Conservation (phyloP, 1,284 basidiomycete species). For the Garcileccinum viscosum region DNA sequence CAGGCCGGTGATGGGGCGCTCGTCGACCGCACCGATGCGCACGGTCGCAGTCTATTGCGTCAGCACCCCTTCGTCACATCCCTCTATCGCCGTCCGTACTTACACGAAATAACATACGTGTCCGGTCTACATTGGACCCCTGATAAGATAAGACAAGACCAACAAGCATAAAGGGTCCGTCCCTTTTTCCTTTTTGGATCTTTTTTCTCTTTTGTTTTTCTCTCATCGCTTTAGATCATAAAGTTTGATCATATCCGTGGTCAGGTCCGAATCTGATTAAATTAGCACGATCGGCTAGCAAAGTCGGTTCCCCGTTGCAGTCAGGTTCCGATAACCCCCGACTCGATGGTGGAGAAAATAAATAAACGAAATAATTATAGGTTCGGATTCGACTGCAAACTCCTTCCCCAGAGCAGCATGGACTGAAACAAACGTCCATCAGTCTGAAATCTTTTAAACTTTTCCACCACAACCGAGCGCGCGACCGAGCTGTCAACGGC, state of each 20-base stretch:
- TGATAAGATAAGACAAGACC: constrained; percentile 40
- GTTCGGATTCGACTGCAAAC: no score
- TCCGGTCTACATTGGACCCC: constrained; percentile 25
- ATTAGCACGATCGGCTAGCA: constrained; percentile 17
- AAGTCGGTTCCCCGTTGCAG: not conserved
- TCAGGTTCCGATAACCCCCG: constrained; percentile 24
- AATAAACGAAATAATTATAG: not conserved
- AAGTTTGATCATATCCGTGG: constrained; percentile 12
- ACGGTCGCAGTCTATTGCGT: constrained; percentile 16
- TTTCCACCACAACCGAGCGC: not conserved
- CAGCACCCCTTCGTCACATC: constrained; percentile 7
- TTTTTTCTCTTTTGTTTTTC: constrained; percentile 15
- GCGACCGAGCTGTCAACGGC: not conserved
- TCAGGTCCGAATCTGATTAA: constrained; percentile 16
- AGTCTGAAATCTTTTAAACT: not conserved
- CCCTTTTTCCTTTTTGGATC: constrained; percentile 22
- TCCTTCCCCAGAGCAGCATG: not conserved
- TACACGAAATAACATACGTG: constrained; percentile 32
- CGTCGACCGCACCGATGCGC: constrained; percentile 17
- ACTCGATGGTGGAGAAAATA: constrained; percentile 9
- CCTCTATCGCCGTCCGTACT: constrained; percentile 26
- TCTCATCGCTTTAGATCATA: constrained; percentile 19
- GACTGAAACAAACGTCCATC: not conserved
- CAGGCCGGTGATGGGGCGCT: constrained; percentile 11
- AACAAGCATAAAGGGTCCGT: constrained; percentile 9